These are phyloP conservation scores for Orobanche coerulescens DNA, from an alignment of 257 asterid genomes.

Conservation along the genomic window DNA sequence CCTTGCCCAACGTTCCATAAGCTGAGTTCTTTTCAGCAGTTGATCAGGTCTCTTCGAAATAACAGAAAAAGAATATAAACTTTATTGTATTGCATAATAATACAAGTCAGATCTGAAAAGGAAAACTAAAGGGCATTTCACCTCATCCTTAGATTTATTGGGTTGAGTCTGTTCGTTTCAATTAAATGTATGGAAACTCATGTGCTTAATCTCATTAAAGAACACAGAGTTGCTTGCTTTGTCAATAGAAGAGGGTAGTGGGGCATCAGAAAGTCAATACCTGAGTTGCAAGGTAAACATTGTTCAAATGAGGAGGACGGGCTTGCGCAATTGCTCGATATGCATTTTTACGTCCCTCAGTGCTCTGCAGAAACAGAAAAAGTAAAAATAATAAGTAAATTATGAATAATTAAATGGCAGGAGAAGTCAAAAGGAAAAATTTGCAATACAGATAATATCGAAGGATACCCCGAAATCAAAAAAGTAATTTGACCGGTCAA, in stretches of 20 bases:
- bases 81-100: constrained; percentile 16
- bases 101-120: constrained; percentile 19
- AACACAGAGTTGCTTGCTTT: constrained; percentile 9
- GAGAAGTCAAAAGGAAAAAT: constrained; percentile 15
- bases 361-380: constrained; percentile 35
- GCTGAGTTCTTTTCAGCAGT: constrained; percentile 91
- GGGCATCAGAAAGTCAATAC: constrained; percentile 35
- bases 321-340: constrained; percentile 98
- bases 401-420: constrained; percentile 23
- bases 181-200: constrained; percentile 13
- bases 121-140: constrained; percentile 3
- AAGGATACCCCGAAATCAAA: constrained; percentile 90
- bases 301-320: constrained; percentile 89
- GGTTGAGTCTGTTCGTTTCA: constrained; percentile 10
- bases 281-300: constrained; percentile 97
- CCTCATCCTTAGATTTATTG: constrained; percentile 1
- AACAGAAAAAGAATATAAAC: constrained; percentile 22
- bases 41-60: constrained; percentile 89
- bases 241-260: constrained; percentile 21
- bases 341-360: constrained; percentile 72
- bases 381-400: not conserved
- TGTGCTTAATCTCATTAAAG: constrained; percentile 19
- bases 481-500: constrained; percentile 92
- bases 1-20: constrained; percentile 98
- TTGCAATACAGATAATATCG: constrained; percentile 18